Evolutionary conservation across 805 yeast genomes (phyloP).

Genomic region (Yamadazyma laniorum): DNA sequence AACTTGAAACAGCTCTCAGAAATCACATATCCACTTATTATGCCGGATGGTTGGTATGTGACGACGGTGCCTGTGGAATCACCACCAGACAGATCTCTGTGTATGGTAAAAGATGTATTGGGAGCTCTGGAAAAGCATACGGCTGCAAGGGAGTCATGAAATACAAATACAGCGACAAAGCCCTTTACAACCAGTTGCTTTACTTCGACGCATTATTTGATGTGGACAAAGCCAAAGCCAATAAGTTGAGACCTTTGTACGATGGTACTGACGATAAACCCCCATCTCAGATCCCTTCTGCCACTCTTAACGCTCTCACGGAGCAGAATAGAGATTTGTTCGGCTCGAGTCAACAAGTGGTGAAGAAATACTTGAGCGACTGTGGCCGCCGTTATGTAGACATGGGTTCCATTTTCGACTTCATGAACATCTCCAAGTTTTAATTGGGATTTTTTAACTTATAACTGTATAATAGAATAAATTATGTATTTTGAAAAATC

Average conservation of each 20-base stretch:
- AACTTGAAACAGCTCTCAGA: constrained; percentile 72
- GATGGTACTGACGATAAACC: constrained; percentile 22
- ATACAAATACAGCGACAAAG: constrained; percentile 72
- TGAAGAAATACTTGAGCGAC: constrained; percentile 68
- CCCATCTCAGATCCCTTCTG: constrained; percentile 32
- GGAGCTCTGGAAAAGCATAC: constrained; percentile 55
- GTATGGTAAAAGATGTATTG: constrained; percentile 83
- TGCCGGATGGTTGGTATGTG: constrained; percentile 83
- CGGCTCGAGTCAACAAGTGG: constrained; percentile 52
- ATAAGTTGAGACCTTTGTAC: constrained; percentile 53
- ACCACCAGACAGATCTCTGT: constrained; percentile 84
- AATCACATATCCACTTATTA: constrained; percentile 72
- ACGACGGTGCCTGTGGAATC: constrained; percentile 77
- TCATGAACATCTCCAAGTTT: constrained; percentile 32
- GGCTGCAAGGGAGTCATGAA: constrained; percentile 81
- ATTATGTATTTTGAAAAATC: background rate
- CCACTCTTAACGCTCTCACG: constrained; percentile 68
- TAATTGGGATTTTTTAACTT: background rate
- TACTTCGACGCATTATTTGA: constrained; percentile 80
- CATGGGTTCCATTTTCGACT: constrained; percentile 75
- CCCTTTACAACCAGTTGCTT: constrained; percentile 79
- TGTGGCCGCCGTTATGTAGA: constrained; percentile 90
- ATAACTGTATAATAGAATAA: background rate
- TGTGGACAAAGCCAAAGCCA: constrained; percentile 67
- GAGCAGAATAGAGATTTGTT: constrained; percentile 75